A percentile compares a stretch with the other conserved stretches of the same genome.
These are phyloP conservation scores for Penicillium verrucosum DNA, from an alignment of 2,329 filamentous ascomycete genomes.

Conservation along the genomic window DNA sequence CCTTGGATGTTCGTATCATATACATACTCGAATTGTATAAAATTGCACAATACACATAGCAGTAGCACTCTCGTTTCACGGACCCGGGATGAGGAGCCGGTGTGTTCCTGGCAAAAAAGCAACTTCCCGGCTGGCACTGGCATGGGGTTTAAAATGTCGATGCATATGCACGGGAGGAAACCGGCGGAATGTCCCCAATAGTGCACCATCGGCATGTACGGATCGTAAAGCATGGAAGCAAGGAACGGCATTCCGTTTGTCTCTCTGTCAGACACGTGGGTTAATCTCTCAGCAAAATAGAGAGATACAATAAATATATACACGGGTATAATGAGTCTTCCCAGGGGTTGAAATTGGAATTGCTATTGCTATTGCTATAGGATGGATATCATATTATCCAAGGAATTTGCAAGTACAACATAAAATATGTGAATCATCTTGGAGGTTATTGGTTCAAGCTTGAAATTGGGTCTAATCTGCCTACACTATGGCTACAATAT, in stretches of 20 bases:
- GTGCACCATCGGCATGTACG: slow-evolving; percentile 6
- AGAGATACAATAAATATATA: not conserved
- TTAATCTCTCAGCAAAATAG: not conserved
- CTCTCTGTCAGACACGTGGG: slow-evolving; percentile 21
- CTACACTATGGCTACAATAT: not conserved
- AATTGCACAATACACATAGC: not conserved
- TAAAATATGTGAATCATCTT: slow-evolving; percentile 3
- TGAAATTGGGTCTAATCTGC: not conserved
- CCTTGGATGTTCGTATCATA: not conserved
- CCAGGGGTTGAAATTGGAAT: not conserved
- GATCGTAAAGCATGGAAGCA: slow-evolving; percentile 8
- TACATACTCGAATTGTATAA: not conserved
- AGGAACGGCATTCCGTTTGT: slow-evolving; percentile 10
- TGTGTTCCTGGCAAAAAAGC: slow-evolving; percentile 7
- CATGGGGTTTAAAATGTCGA: slow-evolving; percentile 3
- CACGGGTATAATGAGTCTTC: too few relatives aligned
- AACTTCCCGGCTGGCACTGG: not conserved
- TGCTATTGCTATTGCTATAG: too few relatives aligned
- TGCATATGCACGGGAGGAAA: slow-evolving; percentile 2
- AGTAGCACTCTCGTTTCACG: not conserved
- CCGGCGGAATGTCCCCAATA: slow-evolving; percentile 7
- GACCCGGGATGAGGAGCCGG: not conserved
- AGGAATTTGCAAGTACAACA: too few relatives aligned
- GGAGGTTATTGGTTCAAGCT: not conserved
- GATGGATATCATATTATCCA: too few relatives aligned